Conservation (phyloP, 805 yeast species). For the Starmerella asiatica region DNA sequence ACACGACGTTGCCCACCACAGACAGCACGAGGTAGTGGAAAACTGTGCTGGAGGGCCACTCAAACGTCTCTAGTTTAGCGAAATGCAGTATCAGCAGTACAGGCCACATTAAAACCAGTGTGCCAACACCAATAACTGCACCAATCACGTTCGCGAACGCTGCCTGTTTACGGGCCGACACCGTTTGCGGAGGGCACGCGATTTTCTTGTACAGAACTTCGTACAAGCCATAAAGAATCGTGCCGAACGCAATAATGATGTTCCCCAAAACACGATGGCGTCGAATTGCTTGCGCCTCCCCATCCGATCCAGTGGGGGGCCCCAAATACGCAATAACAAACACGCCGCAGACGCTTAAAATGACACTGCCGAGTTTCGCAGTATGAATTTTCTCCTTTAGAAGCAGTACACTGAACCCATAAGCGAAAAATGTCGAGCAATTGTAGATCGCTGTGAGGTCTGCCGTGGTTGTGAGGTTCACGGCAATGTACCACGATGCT, state of each 20-base stretch:
- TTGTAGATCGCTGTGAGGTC: slow-evolving; percentile 86
- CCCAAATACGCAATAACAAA: slow-evolving; percentile 54
- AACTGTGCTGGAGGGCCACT: slow-evolving; percentile 33
- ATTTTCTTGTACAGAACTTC: slow-evolving; percentile 69
- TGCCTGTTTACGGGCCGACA: slow-evolving; percentile 54
- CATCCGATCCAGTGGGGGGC: slow-evolving; percentile 20
- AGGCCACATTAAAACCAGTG: slow-evolving; percentile 38
- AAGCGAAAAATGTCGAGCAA: slow-evolving; percentile 80
- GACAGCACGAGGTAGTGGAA: slow-evolving; percentile 41
- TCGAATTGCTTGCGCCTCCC: slow-evolving; percentile 24
- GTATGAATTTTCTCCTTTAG: slow-evolving; percentile 51
- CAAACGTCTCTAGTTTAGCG: slow-evolving; percentile 44
- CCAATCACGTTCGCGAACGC: slow-evolving; percentile 70
- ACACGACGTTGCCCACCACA: slow-evolving; percentile 47
- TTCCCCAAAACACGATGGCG: slow-evolving; percentile 60
- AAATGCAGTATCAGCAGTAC: slow-evolving; percentile 39
- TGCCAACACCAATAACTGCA: slow-evolving; percentile 49
- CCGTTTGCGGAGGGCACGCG: slow-evolving; percentile 62
- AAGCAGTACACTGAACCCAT: slow-evolving; percentile 67
- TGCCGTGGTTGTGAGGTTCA: slow-evolving; percentile 64
- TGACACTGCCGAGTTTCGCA: slow-evolving; percentile 52
- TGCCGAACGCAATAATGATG: slow-evolving; percentile 55
- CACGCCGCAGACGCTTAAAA: slow-evolving; percentile 62
- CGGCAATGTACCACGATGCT: slow-evolving; percentile 72
- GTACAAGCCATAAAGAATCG: slow-evolving; percentile 64